A percentile compares a stretch with the other conserved stretches of the same genome.
phyloP scores from a whole-genome alignment of 1,139 yeast species.

The Kazachstania sp. region DNA sequence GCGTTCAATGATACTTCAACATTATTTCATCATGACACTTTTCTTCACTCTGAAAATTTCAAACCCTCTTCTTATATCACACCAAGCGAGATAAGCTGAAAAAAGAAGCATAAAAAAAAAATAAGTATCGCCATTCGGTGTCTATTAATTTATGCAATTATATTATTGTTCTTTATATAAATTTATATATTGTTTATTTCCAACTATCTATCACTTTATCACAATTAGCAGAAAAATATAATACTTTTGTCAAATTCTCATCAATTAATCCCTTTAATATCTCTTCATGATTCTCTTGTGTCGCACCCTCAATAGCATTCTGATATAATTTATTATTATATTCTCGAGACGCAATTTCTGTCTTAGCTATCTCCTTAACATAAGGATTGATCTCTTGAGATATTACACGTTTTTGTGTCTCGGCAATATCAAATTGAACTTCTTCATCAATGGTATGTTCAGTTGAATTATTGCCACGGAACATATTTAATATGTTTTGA shows the following conservation, averaged over 20 bases:
- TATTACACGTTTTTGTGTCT: constrained; percentile 9
- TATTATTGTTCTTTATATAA: neutral
- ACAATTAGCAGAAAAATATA: constrained; percentile 20
- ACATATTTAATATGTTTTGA: constrained; percentile 16
- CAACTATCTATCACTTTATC: constrained; percentile 14
- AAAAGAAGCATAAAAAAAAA: too few relatives aligned
- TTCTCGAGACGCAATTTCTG: constrained; percentile 13
- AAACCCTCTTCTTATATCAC: too few relatives aligned
- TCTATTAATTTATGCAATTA: neutral
- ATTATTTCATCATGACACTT: too few relatives aligned
- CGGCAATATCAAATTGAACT: constrained; percentile 11
- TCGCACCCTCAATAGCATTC: constrained; percentile 8
- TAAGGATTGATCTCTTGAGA: constrained; percentile 20
- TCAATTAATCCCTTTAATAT: constrained; percentile 8
- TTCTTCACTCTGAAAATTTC: too few relatives aligned
- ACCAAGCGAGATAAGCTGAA: too few relatives aligned
- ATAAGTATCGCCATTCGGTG: too few relatives aligned
- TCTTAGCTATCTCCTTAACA: constrained; percentile 20
- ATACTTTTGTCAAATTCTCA: constrained; percentile 13
- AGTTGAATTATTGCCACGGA: constrained; percentile 10
- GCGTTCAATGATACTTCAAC: too few relatives aligned
- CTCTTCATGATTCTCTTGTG: constrained; percentile 6
- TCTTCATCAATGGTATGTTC: constrained; percentile 10
- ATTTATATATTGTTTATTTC: constrained; percentile 6
- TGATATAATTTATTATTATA: constrained; percentile 15